Evolutionary conservation across 2,329 filamentous ascomycete genomes (phyloP), one percentile per base, ranked within the genome.

Genomic region (Fusarium albidum): DNA sequence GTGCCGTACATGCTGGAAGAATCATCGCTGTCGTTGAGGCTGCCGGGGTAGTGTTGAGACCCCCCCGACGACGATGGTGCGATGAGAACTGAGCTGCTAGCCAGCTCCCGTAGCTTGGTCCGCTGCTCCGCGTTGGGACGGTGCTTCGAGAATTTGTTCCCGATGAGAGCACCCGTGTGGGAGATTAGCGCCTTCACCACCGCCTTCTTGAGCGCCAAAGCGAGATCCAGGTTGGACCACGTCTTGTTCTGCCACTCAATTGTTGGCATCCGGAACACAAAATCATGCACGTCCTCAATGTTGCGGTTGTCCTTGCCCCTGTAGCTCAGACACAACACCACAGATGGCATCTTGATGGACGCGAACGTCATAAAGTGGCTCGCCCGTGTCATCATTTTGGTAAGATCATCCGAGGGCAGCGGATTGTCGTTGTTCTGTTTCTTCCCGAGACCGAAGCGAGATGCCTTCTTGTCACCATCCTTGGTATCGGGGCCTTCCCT

Each of bases 211-310:
- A 99, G 82, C 12, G 92, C 90, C 40, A 98, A 81, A 1, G 94
- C 93, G 9, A 99, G 84, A 68, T 99, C 95, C 7, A 99, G 83
- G 71, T 98, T 99, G 7, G 92, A 97, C 95, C 95, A 99, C 9
- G 93, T 98, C 79, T 99, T 99, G 81, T 99, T 99, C 59, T 92
- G 87, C 77, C 96, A 98, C 72, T 99, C 95, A 39, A 99, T 87
- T 3, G 90, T 89, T 4, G 95, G 95, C 75, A 99, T 85, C 28
- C 92, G 88, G 83, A 99, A 99, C 41, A 99, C 95, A 64, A 99
- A 96, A 69, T 98, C 89, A 74, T 99, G 94, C 13, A 99, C 89
- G 73, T 99, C 96, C 75, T 97, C 92, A 51, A 99, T 83, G 68
- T 98, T 99, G 69, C 93, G 91, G 61, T 96, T 91, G 37, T 93